A percentile compares a stretch with the other conserved stretches of the same genome.
These are phyloP conservation scores for Penicillium lagena DNA, from an alignment of 495 filamentous ascomycete genomes.

Conservation along the genomic window DNA sequence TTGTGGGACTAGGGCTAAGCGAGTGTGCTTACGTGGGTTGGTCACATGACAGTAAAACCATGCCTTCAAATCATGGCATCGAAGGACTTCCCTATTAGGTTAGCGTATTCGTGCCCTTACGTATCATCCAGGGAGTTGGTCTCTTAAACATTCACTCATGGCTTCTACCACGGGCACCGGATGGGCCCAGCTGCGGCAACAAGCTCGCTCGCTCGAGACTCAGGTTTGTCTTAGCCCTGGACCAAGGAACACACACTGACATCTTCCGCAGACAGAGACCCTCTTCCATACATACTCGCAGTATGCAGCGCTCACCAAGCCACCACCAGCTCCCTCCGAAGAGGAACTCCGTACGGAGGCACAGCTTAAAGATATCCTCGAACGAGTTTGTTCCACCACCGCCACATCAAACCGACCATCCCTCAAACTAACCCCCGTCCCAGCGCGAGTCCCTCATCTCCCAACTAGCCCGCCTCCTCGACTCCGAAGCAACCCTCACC, in stretches of 20 bases:
- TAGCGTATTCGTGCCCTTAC: background rate
- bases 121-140: background rate
- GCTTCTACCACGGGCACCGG: conserved; percentile 70
- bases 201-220: conserved; percentile 82
- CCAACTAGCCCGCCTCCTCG: conserved; percentile 83
- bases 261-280: conserved; percentile 65
- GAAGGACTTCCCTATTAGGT: conserved; percentile 1
- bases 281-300: conserved; percentile 95
- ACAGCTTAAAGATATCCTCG: conserved; percentile 78
- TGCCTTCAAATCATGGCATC: conserved; percentile 2
- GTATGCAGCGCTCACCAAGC: conserved; percentile 74
- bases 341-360: conserved; percentile 76
- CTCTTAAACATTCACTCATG: conserved; percentile 38
- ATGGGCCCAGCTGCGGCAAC: conserved; percentile 94
- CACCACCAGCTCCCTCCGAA: conserved; percentile 75
- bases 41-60: conserved; percentile 27
- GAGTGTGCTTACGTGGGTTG: conserved; percentile 30
- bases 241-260: background rate
- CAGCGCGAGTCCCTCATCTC: conserved; percentile 77
- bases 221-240: conserved; percentile 53
- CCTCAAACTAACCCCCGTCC: conserved; percentile 1
- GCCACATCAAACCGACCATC: conserved; percentile 1
- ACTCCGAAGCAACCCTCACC: conserved; percentile 85
- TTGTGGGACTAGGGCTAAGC: conserved; percentile 51
- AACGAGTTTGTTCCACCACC: conserved; percentile 27